These are phyloP conservation scores for Euphrasia confusa DNA, from an alignment of 257 asterid species.

Conservation along the genomic window DNA sequence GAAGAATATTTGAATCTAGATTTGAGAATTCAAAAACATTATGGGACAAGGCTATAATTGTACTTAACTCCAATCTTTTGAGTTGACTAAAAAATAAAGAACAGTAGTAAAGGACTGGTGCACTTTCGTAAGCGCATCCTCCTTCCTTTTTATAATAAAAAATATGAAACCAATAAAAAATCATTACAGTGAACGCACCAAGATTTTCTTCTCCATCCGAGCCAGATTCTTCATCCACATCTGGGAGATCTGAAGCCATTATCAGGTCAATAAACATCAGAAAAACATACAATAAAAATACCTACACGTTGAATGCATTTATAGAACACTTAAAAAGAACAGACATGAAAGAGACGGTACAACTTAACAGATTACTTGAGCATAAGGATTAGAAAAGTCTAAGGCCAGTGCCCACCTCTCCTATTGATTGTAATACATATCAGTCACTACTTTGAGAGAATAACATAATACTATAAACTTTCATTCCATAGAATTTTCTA, in stretches of 20 bases:
- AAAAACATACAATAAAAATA: not conserved
- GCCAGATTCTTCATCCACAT: slow-evolving; percentile 63
- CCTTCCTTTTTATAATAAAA: not conserved
- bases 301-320: not conserved
- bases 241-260: slow-evolving; percentile 68
- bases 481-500: not conserved
- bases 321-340: not conserved
- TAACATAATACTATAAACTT: not conserved
- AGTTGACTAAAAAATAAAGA: not conserved
- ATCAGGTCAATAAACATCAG: slow-evolving; percentile 21
- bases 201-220: slow-evolving; percentile 47
- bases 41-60: too few relatives aligned
- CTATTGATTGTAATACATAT: not conserved
- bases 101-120: not conserved
- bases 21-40: too few relatives aligned
- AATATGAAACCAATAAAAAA: not conserved
- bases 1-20: not conserved
- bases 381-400: not conserved
- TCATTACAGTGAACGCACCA: slow-evolving; percentile 33
- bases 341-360: slow-evolving; percentile 8
- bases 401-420: too few relatives aligned
- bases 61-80: not conserved
- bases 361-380: not conserved
- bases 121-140: not conserved
- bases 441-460: not conserved